phyloP scores from a whole-genome alignment of 2,329 filamentous ascomycete species.

The Furcasterigmium sp. region DNA sequence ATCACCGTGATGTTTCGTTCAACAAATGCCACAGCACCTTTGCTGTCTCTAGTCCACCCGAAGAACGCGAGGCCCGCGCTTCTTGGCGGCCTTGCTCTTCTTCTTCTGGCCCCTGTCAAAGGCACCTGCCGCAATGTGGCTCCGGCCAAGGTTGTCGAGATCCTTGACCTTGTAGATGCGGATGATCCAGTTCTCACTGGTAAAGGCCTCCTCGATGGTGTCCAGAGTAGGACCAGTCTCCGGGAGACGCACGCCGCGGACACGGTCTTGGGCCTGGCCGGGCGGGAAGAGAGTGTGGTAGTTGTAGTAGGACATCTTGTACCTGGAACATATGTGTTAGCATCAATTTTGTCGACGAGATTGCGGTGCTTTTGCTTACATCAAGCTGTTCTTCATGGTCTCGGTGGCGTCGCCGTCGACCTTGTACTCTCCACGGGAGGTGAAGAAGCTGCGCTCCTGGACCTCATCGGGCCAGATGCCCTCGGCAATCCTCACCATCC shows the following conservation, averaged over 20 bases:
- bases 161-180: constrained; percentile 99
- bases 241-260: constrained; percentile 77
- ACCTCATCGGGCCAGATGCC: constrained; percentile 99
- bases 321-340: constrained; percentile 53
- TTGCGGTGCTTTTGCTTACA: too few species aligned
- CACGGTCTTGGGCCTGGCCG: constrained; percentile 85
- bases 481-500: constrained; percentile 99
- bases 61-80: constrained; percentile 65
- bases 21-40: too few species aligned
- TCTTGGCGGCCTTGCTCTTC: constrained; percentile 67
- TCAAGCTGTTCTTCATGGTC: constrained; percentile 98
- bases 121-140: constrained; percentile 64
- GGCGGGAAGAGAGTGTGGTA: constrained; percentile 86
- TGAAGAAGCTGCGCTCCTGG: constrained; percentile 96
- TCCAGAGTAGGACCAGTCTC: constrained; percentile 78
- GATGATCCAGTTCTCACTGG: constrained; percentile 99
- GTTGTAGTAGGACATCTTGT: constrained; percentile 99
- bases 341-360: constrained; percentile 2
- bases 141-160: constrained; percentile 89
- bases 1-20: constrained; percentile 1
- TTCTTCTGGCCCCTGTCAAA: constrained; percentile 81
- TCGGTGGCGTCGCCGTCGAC: constrained; percentile 91
- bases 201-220: constrained; percentile 93
- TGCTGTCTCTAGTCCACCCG: constrained; percentile 57
- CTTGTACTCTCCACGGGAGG: constrained; percentile 84